Percentiles rank a stretch among this genome's conserved stretches.
phyloP scores from a whole-genome alignment of 257 asterid genomes.

The Forsythia viridissima region DNA sequence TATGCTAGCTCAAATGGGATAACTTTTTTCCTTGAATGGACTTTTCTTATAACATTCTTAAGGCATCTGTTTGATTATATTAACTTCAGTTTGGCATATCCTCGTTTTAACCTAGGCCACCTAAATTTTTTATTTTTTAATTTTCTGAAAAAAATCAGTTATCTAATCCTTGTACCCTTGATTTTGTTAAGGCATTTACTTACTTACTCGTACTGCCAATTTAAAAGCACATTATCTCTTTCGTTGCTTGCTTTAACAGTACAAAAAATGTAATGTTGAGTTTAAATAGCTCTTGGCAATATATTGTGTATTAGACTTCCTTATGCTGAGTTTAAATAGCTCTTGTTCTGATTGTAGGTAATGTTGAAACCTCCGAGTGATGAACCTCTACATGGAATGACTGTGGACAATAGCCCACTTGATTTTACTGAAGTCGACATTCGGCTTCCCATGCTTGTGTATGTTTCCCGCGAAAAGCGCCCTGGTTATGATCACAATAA shows the following conservation, averaged over 20 bases:
- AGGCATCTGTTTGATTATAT: no score
- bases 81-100: no score
- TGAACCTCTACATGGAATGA: constrained; percentile 56
- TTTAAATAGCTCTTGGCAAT: not conserved
- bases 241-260: not conserved
- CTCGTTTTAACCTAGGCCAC: no score
- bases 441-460: constrained; percentile 84
- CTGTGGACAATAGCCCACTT: constrained; percentile 48
- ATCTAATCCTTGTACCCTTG: not conserved
- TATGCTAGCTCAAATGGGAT: no score
- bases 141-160: not conserved
- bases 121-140: no score
- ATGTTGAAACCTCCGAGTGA: constrained; percentile 95
- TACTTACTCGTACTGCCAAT: not conserved
- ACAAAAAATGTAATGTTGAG: not conserved
- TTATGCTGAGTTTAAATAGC: not conserved
- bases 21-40: no score
- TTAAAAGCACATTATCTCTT: not conserved
- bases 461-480: constrained; percentile 85
- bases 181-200: not conserved
- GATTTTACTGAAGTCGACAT: constrained; percentile 74
- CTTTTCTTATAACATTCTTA: no score
- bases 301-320: not conserved
- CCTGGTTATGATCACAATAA: constrained; percentile 93
- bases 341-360: constrained; percentile 49